Evolutionary conservation across 1,284 basidiomycete genomes (phyloP), one percentile per base, ranked within the genome.

Genomic region (Apiotrichum montevideense): DNA sequence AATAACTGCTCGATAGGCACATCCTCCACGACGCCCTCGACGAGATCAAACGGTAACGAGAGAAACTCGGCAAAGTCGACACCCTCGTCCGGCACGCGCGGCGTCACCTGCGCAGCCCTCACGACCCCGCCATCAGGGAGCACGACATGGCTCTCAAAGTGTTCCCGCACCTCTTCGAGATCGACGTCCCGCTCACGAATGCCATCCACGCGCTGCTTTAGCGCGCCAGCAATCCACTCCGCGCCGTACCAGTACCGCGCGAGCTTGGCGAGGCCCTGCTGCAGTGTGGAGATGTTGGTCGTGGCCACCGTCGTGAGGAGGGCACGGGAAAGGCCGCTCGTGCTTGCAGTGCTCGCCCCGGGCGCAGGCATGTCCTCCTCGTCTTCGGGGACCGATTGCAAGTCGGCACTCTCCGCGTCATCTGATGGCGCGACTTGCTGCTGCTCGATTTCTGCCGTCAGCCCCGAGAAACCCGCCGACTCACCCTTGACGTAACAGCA

Each of bases 401-500:
- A 29, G 14, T 29, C 10, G 35, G 3, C 34, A 29, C 29, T n/a
- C 33, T 34, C 42, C 11, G 35, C 29, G 8, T 34, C 44, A 35
- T 35, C 21, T 43, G 35, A 44, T 42, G 11, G 7, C 37, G 4
- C 21, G 7, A 46, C 51, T 11, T 55, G 53, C n/a, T 55, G 49
- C n/a, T 54, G 57, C 35, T 58, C 57, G 21, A 58, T 46, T 39
- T 58, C 56, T 57, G 49, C 15, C 11, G 29, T 53, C n/a, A 54
- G 48, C 10, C 37, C 9, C 8, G 9, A 15, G 4, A 37, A 3
- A 9, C 1, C 29, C 29, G 1, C 3, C 1, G 2, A 47, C 62
- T 52, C 47, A 68, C 65, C 68, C 46, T 68, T 67, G 41, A 70
- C 58, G 49, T 64, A 70, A 46, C 66, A 70, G 43, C 62, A 66